phyloP scores from a whole-genome alignment of 352 stramenopile genomes.

The Phytophthora litchii region DNA sequence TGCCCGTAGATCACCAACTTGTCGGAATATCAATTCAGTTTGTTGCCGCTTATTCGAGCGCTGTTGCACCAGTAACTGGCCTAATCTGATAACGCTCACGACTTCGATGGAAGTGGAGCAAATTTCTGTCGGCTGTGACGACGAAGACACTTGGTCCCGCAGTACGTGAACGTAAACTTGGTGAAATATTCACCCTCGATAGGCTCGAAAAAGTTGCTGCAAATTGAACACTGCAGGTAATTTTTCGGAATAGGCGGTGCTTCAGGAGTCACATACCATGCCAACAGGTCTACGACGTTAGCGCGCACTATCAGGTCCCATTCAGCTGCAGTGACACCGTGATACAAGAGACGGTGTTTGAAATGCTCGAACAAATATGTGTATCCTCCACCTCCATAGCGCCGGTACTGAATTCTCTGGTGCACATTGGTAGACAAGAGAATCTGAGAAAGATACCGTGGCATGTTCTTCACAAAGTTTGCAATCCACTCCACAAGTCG shows the following conservation, averaged over 20 bases:
- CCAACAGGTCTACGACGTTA: conserved; percentile 57
- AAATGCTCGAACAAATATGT: conserved; percentile 62
- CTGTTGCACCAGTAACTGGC: no score
- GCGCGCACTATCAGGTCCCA: conserved; percentile 48
- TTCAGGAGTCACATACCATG: conserved; percentile 67
- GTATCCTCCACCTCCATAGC: conserved; percentile 76
- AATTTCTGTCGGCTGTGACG: conserved; percentile 73
- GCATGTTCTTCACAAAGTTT: conserved; percentile 34
- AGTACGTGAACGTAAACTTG: conserved; percentile 87
- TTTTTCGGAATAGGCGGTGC: conserved; percentile 68
- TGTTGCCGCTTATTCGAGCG: no score
- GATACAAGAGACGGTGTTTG: conserved; percentile 38
- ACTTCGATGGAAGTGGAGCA: conserved; percentile 18
- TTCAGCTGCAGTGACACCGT: conserved; percentile 42
- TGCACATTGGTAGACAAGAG: conserved; percentile 70
- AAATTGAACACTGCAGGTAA: conserved; percentile 81
- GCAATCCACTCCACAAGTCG: conserved; percentile 47
- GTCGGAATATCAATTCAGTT: no score
- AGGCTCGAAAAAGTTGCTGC: conserved; percentile 72
- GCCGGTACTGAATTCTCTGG: conserved; percentile 72
- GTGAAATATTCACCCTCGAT: conserved; percentile 89
- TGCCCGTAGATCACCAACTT: no score
- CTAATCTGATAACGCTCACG: no score
- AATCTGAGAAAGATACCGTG: conserved; percentile 37
- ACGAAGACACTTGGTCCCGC: conserved; percentile 81